These are phyloP conservation scores for Cryptococcus sp. DNA, from an alignment of 1,284 basidiomycete species.

Conservation along the genomic window DNA sequence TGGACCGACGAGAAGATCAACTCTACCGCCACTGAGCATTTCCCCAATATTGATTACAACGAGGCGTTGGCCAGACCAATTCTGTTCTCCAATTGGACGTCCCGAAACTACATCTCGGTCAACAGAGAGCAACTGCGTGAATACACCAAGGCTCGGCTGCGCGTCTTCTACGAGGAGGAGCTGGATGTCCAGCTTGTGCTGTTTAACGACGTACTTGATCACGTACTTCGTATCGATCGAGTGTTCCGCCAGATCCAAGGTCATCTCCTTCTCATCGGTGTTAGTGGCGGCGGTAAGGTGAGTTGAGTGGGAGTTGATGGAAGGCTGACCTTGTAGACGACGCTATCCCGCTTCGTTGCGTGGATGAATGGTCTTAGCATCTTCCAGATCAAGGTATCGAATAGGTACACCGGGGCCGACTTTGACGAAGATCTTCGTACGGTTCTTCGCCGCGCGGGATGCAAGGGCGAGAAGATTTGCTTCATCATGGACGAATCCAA, in stretches of 20 bases:
- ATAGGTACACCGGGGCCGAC: conserved; percentile 96
- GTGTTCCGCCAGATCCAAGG: conserved; percentile 99
- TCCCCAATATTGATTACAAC: conserved; percentile 84
- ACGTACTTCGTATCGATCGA: conserved; percentile 94
- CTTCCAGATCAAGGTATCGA: conserved; percentile 98
- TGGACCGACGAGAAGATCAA: conserved; percentile 98
- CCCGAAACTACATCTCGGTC: conserved; percentile 94
- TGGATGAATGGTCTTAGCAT: conserved; percentile 99
- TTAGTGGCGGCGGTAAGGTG: conserved; percentile 97
- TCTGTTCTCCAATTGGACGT: conserved; percentile 98
- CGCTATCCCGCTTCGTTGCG: conserved; percentile 95
- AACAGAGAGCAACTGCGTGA: conserved; percentile 90
- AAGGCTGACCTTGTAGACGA: conserved; percentile 65
- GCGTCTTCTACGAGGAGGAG: conserved; percentile 97
- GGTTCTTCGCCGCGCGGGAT: conserved; percentile 89
- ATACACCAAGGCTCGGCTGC: conserved; percentile 93
- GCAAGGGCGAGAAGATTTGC: conserved; percentile 98
- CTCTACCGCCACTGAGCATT: conserved; percentile 77
- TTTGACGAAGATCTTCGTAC: conserved; percentile 97
- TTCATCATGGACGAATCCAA: conserved; percentile 99
- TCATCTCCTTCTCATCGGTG: conserved; percentile 93
- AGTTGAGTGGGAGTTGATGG: conserved; percentile 26
- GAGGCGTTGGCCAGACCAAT: conserved; percentile 87
- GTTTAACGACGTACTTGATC: conserved; percentile 97
- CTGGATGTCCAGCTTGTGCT: conserved; percentile 97